These are phyloP conservation scores for Phascolomyces articulosus DNA, from an alignment of 371 early-diverging fungal species.

Conservation along the genomic window DNA sequence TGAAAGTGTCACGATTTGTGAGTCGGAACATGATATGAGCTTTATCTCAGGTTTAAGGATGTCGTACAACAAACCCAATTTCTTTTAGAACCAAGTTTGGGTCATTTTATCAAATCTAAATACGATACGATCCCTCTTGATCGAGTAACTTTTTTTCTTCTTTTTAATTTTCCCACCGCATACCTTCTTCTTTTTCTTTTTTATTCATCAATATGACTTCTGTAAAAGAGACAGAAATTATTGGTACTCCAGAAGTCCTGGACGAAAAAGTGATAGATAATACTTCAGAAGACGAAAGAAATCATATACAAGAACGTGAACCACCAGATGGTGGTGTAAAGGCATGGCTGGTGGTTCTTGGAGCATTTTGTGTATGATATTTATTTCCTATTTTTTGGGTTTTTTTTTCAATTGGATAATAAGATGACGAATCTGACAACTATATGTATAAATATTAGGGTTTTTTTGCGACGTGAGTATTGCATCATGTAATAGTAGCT, in stretches of 20 bases:
- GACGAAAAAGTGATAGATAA: background rate
- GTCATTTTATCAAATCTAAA: too few species aligned
- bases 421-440: too few species aligned
- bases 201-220: background rate
- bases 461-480: constrained; percentile 36
- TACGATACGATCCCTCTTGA: too few species aligned
- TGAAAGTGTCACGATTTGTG: too few species aligned
- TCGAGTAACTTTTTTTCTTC: too few species aligned
- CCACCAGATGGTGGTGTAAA: constrained; percentile 35
- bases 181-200: background rate
- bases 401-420: background rate
- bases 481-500: background rate
- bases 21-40: too few species aligned
- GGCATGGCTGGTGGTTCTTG: constrained; percentile 47
- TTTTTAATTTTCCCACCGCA: too few species aligned
- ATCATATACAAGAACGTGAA: background rate
- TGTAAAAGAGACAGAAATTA: background rate
- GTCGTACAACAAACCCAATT: too few species aligned
- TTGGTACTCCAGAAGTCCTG: background rate
- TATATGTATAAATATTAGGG: constrained; percentile 22
- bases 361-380: constrained; percentile 38
- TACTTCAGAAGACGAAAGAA: background rate
- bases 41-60: too few species aligned
- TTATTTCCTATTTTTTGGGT: background rate
- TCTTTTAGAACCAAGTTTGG: too few species aligned